Evolutionary conservation across 2,329 filamentous ascomycete species (phyloP), one percentile per base, ranked within the genome.

Genomic region (Colletotrichum sojae): DNA sequence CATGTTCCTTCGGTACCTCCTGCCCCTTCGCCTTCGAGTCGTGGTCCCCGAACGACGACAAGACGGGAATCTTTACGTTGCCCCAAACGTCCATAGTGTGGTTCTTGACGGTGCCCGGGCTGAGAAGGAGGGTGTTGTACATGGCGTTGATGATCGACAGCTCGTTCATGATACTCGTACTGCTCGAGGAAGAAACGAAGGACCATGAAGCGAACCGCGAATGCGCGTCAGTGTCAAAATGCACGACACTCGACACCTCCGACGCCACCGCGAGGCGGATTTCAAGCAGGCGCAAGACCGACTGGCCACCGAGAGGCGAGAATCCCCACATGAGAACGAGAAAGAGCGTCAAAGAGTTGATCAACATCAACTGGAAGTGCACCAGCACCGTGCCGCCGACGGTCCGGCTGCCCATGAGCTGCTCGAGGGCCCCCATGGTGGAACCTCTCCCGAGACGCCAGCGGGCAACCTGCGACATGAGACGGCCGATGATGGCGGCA

Each of bases 241-340:
- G 58, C 15, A 27, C 20, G 18, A 63, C 22, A 8, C 25, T 22
- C 2, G 53, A n/a, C 0, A 25, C 36, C 0, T 16, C 6, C 6
- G 31, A 20, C 18, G n/a, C 27, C 6, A 18, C 16, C 3, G 25
- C 43, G 4, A 25, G 18, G 2, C 39, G 18, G 9, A 57, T 48
- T 2, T 61, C 39, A 16, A 71, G 48, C 36, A 70, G 59, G 1
- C 76, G 75, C 39, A 78, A 59, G 15, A 76, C 57, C 0, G 76
- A 72, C 69, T 79, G 77, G n/a, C 72, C 72, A 13, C 77, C 78
- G 3, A 79, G 63, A 1, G 77, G 76, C 5, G 77, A 78, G 16
- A 78, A 68, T 22, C 71, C 69, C 77, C 78, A 79, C 13, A 77
- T 31, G 1, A 78, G 15, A 6, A 78, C 52, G 13, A 79, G 63